Base-by-base conservation (phyloP, 83 land plant genomes). In the Picea abies region DNA sequence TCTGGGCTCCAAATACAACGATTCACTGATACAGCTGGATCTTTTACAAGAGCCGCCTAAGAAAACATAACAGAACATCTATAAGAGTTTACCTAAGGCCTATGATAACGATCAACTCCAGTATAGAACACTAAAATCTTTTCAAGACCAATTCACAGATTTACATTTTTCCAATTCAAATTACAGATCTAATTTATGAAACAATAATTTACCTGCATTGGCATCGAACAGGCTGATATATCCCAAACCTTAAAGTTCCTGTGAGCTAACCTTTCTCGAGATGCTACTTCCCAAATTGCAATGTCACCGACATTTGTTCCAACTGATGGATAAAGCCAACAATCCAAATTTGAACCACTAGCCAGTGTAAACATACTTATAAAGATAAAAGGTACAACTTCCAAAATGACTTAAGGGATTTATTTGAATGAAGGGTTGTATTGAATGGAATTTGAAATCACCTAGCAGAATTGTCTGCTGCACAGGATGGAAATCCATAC, bases 291-390 rank as follows among this genome's bases (percentile, higher is more conserved):
- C 95, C 97, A 96, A 41, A 96, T 87, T 37, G 84, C 87, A 79
- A 96, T 94, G 68, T 94, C 98, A 81, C 98, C 97, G 83, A 94
- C 92, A 87, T 95, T 95, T 83, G 98, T 95, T 56, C 98, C 97
- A 82, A 94, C 97, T 94, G 25, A 83, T 44, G 0, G 58, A 39
- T 63, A 56, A 65, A 39, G 6, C 37, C 19, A 12, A 14, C 11
- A 61, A 61, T 41, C 49, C 62, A 63, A 17, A 62, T 32, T 73
- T 61, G 10, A 73, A 82, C 23, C 56, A n/a, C 1, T 39, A 75
- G 37, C 29, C 2, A 52, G 67, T n/a, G 11, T 73, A 3, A 23
- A 6, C 32, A 37, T 25, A 72, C 7, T 23, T 26, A 69, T 47
- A 14, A 2, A 81, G 23, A 41, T 16, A 58, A 81, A 23, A 23